These are phyloP conservation scores for Adansonia gregorii DNA, from an alignment of 441 rosid species.

Conservation along the genomic window DNA sequence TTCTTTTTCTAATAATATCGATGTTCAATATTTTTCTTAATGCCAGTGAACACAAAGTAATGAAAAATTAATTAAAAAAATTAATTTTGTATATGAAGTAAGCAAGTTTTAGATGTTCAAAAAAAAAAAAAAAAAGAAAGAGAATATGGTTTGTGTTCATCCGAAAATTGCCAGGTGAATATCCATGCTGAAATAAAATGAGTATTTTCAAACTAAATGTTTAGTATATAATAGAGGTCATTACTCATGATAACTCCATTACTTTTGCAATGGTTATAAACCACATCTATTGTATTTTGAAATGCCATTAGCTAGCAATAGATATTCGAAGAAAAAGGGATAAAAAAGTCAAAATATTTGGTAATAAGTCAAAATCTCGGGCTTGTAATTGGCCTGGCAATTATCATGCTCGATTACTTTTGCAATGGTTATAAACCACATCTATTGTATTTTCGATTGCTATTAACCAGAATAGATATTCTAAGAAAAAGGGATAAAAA, in stretches of 20 bases:
- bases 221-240: background rate
- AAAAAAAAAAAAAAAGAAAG: background rate
- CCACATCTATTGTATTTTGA: background rate
- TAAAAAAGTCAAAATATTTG: background rate
- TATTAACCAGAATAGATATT: background rate
- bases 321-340: background rate
- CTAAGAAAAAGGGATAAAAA: background rate
- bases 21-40: background rate
- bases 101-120: constrained; percentile 19
- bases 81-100: constrained; percentile 4
- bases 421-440: background rate
- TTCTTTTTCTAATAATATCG: background rate
- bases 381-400: background rate
- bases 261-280: background rate
- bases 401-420: background rate
- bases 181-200: constrained; percentile 1
- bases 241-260: background rate
- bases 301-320: background rate
- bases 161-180: background rate
- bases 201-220: background rate
- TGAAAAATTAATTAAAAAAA: background rate
- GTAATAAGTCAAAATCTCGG: background rate
- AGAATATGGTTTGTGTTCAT: background rate
- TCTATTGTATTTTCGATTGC: background rate
- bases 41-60: background rate